These are phyloP conservation scores for Prinsepia uniflora DNA, from an alignment of 306 rosid species.

Conservation along the genomic window DNA sequence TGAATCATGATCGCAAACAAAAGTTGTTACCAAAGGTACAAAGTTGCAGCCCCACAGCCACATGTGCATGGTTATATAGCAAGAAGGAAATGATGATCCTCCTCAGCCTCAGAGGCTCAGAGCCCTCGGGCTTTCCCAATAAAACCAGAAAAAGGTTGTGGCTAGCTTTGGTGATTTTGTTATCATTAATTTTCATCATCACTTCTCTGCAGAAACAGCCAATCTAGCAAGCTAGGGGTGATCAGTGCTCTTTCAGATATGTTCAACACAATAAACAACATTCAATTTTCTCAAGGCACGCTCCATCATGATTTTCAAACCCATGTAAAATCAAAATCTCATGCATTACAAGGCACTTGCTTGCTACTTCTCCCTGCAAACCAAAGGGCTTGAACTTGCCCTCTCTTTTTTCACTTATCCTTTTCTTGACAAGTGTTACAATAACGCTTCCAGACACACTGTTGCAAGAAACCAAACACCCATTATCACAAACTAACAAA, in stretches of 20 bases:
- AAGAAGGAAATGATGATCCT: not conserved
- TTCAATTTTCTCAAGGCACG: not conserved
- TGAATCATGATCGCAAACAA: not conserved
- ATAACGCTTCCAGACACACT: no score
- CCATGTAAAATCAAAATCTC: not conserved
- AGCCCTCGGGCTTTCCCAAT: not conserved
- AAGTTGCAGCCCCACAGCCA: not conserved
- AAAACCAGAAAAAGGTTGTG: not conserved
- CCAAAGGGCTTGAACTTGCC: no score
- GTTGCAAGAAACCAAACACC: no score
- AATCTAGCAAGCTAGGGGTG: not conserved
- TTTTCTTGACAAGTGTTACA: no score
- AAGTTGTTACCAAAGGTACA: not conserved
- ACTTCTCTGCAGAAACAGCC: constrained; percentile 5
- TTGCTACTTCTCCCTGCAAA: not conserved
- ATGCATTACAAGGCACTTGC: not conserved
- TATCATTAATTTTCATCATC: constrained; percentile 7
- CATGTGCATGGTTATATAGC: not conserved
- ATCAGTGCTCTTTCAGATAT: constrained; percentile 18
- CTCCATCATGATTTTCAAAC: not conserved
- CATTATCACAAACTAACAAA: no score
- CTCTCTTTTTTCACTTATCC: no score
- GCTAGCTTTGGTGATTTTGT: no score
- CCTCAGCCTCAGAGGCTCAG: not conserved
- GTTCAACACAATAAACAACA: not conserved